A percentile compares a stretch with the other conserved stretches of the same genome.
Evolutionary conservation across 2,329 filamentous ascomycete species (phyloP).

Genomic region (Mycosphaerelloides madeirae): DNA sequence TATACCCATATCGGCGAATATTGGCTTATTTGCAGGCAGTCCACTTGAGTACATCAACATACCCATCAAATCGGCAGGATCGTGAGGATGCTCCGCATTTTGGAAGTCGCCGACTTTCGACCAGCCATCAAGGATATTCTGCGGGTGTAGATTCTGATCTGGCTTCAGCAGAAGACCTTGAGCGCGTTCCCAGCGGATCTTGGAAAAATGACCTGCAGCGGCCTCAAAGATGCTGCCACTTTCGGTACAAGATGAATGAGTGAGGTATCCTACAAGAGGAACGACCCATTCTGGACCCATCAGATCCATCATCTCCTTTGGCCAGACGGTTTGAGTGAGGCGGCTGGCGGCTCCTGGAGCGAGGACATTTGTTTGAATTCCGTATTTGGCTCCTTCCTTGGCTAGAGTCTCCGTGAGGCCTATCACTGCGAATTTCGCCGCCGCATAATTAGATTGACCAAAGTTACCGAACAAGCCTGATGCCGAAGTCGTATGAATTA

Average conservation of each 20-base stretch:
- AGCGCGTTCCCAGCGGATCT: conserved; percentile 91
- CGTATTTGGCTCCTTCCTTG: conserved; percentile 97
- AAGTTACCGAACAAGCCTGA: conserved; percentile 94
- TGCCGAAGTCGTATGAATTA: conserved; percentile 94
- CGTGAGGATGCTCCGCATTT: conserved; percentile 73
- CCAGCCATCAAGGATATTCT: conserved; percentile 86
- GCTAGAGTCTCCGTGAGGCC: conserved; percentile 97
- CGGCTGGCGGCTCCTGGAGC: conserved; percentile 91
- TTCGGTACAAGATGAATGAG: conserved; percentile 83
- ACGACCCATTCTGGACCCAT: conserved; percentile 94
- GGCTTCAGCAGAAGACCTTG: conserved; percentile 84
- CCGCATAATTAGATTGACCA: conserved; percentile 95
- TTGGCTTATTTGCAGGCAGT: conserved; percentile 65
- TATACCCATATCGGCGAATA: conserved; percentile 72
- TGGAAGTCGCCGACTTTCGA: conserved; percentile 78
- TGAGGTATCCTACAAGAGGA: conserved; percentile 80
- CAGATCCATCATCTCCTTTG: conserved; percentile 79
- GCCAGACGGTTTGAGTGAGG: conserved; percentile 97
- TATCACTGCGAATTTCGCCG: conserved; percentile 90
- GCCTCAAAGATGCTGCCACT: conserved; percentile 89
- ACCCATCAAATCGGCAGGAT: conserved; percentile 80
- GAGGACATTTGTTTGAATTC: conserved; percentile 92
- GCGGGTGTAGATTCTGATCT: conserved; percentile 81
- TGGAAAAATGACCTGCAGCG: conserved; percentile 86
- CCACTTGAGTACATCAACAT: conserved; percentile 80